Base-by-base conservation (phyloP, 2,329 filamentous ascomycete genomes). In the Xylaria multiplex region DNA sequence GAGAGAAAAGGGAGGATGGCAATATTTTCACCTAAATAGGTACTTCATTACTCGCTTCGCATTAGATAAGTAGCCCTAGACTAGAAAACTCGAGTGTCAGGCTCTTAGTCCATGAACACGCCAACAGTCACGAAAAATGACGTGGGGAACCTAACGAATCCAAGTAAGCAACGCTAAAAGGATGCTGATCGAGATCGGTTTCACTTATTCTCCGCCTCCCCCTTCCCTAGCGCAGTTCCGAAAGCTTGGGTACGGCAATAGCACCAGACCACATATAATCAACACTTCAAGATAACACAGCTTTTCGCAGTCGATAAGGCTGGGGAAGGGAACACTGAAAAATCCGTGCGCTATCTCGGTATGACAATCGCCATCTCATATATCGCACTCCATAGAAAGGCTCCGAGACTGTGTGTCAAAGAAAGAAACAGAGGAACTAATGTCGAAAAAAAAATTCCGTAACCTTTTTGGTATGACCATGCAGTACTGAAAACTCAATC, bases 401-500 rank as follows among this genome's bases (percentile, higher is more conserved):
- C n/a, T 42, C 22, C 55, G 52, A 59, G 45, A 42, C 56, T 45
- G 32, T 45, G 32, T 62, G 59, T 57, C 57, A 60, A 50, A 40
- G 53, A 62, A 64, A 62, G 49, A 66, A 62, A 60, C 22, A 57
- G 24, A 61, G 49, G 35, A 53, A 64, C 48, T 52, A 55, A 49
- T 60, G 59, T 52, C 54, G 62, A 40, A 40, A 40, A 9, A 9
- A 58, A 60, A 59, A 40, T 62, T 59, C 64, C 59, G 55, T 58
- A 65, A 65, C 55, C 58, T 48, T 64, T 70, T 65, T 62, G 62
- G 52, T 64, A 68, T 67, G 65, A 63, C 65, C 64, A 71, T 71
- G 64, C 63, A 70, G 68, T 68, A 54, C 60, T 66, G 52, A 62
- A 69, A 65, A 69, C 70, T 69, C 65, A 62, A 62, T 68, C 46